Evolutionary conservation across 257 asterid species (phyloP), one percentile per base, ranked within the genome.

Genomic region (Dorcoceras hygrometricum): DNA sequence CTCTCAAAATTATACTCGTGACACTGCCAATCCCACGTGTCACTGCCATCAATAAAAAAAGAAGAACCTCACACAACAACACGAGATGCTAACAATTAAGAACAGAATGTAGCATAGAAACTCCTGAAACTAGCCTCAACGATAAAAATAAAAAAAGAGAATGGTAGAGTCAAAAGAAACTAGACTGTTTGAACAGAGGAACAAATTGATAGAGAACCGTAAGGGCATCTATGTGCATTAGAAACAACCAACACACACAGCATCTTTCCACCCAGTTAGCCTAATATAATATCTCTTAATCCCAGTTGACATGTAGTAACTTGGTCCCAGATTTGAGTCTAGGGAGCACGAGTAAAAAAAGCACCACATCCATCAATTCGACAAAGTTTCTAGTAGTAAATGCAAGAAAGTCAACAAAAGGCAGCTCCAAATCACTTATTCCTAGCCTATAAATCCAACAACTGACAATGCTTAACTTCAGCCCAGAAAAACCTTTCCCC

Each of bases 11-110:
- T n/a, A 71, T 75, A 87, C 58, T 77, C 87, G 56, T 79, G 80
- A 51, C 84, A 48, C 66, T 76, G 80, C 97, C 96, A 89, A 77
- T 76, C 87, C 96, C 95, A 89, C 83, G 62, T 70, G 65, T 75
- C 82, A 54, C 97, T 87, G 82, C 59, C 22, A 66, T 73, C 71
- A 74, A 58, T 59, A 43, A 66, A 23, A 31, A 71, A 28, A 60
- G 26, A 39, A 20, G 29, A 22, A 19, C 26, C 58, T 62, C 79
- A 77, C 75, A 68, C 53, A 53, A 6, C 57, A 63, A 62, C 62
- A 39, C 12, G 50, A 54, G 34, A 39, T 39, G 48, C 68, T 32
- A 58, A 43, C 4, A 29, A 62, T 9, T 23, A 3, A 71, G 56
- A 34, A 26, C 43, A 61, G 14, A 46, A 46, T 16, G 20, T 46